Evolutionary conservation across 495 filamentous ascomycete genomes (phyloP).

Genomic region (Neurospora sp.): DNA sequence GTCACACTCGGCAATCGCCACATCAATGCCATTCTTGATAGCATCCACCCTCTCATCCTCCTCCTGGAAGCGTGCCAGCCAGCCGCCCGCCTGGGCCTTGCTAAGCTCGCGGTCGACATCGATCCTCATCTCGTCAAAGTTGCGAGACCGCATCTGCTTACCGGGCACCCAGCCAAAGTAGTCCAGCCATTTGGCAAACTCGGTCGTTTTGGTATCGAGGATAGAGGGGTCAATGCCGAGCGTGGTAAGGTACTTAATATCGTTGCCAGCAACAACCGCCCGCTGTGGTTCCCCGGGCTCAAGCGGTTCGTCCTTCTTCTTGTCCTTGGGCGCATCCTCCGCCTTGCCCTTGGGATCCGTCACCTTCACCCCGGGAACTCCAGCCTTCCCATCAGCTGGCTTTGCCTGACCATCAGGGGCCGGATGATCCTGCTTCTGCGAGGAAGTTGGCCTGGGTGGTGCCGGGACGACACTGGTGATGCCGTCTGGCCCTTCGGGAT

Average conservation of each 20-base stretch:
- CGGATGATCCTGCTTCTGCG: constrained; percentile 17
- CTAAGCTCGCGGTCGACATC: constrained; percentile 81
- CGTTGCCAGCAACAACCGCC: constrained; percentile 61
- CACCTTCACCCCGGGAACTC: constrained; percentile 42
- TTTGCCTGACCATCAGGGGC: constrained; percentile 14
- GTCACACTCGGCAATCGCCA: constrained; percentile 85
- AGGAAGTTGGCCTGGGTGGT: constrained; percentile 39
- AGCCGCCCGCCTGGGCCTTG: constrained; percentile 83
- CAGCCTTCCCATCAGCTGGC: constrained; percentile 19
- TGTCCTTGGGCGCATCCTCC: constrained; percentile 33
- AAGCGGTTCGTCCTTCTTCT: constrained; percentile 26
- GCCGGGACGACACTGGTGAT: constrained; percentile 81
- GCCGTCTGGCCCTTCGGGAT: constrained; percentile 61
- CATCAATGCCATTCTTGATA: constrained; percentile 75
- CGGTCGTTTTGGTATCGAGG: constrained; percentile 52
- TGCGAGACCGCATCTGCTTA: constrained; percentile 55
- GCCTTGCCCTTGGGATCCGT: constrained; percentile 25
- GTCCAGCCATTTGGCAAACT: constrained; percentile 65
- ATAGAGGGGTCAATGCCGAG: constrained; percentile 63
- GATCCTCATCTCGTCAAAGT: constrained; percentile 70
- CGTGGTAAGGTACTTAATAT: constrained; percentile 65
- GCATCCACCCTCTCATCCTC: constrained; percentile 80
- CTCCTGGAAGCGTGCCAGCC: constrained; percentile 78
- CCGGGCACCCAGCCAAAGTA: constrained; percentile 85
- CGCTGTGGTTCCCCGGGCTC: constrained; percentile 32